phyloP scores from a whole-genome alignment of 495 filamentous ascomycete species.

The Aspergillus ellipticus region DNA sequence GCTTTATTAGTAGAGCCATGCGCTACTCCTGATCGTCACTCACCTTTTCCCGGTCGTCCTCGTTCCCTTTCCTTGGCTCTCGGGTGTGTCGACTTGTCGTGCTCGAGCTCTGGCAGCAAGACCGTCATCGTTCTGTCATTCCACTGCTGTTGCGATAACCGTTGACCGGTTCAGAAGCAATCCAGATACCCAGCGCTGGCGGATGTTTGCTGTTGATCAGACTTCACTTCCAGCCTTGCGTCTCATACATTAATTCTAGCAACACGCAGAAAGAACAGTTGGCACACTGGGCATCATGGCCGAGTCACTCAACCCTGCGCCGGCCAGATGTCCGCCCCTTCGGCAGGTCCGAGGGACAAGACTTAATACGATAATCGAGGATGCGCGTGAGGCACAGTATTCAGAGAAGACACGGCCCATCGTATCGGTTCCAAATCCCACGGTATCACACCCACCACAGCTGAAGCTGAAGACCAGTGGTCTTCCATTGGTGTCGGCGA shows the following conservation, averaged over 20 bases:
- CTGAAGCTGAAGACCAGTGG: constrained; percentile 38
- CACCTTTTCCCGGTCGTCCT: constrained; percentile 11
- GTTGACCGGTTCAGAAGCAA: constrained; percentile 44
- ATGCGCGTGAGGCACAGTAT: constrained; percentile 41
- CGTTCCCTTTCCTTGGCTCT: constrained; percentile 9
- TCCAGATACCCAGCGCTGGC: constrained; percentile 31
- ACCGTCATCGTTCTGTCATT: constrained; percentile 22
- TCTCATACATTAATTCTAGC: constrained; percentile 16
- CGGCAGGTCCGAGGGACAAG: constrained; percentile 67
- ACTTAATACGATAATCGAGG: constrained; percentile 89
- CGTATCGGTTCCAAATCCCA: background rate
- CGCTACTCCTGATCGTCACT: constrained; percentile 21
- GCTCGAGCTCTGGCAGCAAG: constrained; percentile 40
- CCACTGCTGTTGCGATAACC: constrained; percentile 19
- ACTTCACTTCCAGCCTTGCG: background rate
- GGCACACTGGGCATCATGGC: constrained; percentile 46
- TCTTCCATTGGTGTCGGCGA: constrained; percentile 30
- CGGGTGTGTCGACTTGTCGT: constrained; percentile 16
- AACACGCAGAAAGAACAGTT: constrained; percentile 12
- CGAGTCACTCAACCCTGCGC: constrained; percentile 55
- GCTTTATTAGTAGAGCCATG: constrained; percentile 23
- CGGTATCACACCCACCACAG: constrained; percentile 12
- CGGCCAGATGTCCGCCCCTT: constrained; percentile 52
- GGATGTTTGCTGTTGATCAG: constrained; percentile 6
- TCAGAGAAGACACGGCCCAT: constrained; percentile 10